Percentiles rank a stretch among this genome's conserved stretches.
These are phyloP conservation scores for Globisporangium echinulatum DNA, from an alignment of 352 stramenopile genomes.

Conservation along the genomic window DNA sequence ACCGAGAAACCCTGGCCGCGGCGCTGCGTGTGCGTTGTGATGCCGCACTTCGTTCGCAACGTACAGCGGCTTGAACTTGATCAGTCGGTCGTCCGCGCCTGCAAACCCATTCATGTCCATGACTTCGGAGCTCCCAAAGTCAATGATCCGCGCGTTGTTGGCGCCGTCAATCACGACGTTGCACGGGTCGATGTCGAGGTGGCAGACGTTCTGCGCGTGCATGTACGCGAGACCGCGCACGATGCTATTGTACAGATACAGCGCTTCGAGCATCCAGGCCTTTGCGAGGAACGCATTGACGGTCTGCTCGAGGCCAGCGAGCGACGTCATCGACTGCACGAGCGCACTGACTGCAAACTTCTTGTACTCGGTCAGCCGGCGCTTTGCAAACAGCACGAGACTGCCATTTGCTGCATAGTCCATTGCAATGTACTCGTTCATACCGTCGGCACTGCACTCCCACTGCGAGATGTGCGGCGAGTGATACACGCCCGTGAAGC, in stretches of 20 bases:
- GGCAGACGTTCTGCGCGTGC: constrained; percentile 71
- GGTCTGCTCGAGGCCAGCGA: constrained; percentile 37
- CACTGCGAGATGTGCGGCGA: constrained; percentile 69
- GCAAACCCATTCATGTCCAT: constrained; percentile 61
- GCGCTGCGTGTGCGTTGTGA: constrained; percentile 54
- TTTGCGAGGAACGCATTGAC: constrained; percentile 58
- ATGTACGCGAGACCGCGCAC: constrained; percentile 71
- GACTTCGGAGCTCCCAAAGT: constrained; percentile 81
- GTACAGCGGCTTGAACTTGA: constrained; percentile 82
- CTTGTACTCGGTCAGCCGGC: constrained; percentile 64
- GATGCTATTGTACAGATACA: constrained; percentile 61
- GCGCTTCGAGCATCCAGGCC: constrained; percentile 62
- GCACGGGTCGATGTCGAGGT: constrained; percentile 76
- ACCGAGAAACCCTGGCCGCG: constrained; percentile 58
- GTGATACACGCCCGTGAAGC: constrained; percentile 48
- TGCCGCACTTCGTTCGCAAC: constrained; percentile 59
- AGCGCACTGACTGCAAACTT: constrained; percentile 50
- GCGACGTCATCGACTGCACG: constrained; percentile 44
- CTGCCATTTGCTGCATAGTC: constrained; percentile 66
- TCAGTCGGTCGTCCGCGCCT: constrained; percentile 38
- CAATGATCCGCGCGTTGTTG: constrained; percentile 54
- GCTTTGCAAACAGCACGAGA: constrained; percentile 62
- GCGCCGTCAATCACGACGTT: constrained; percentile 68
- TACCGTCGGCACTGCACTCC: constrained; percentile 55
- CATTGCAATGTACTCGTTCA: constrained; percentile 81